A percentile compares a stretch with the other conserved stretches of the same genome.
These are phyloP conservation scores for Diaporthe sp. DNA, from an alignment of 2,329 filamentous ascomycete genomes.

Conservation along the genomic window DNA sequence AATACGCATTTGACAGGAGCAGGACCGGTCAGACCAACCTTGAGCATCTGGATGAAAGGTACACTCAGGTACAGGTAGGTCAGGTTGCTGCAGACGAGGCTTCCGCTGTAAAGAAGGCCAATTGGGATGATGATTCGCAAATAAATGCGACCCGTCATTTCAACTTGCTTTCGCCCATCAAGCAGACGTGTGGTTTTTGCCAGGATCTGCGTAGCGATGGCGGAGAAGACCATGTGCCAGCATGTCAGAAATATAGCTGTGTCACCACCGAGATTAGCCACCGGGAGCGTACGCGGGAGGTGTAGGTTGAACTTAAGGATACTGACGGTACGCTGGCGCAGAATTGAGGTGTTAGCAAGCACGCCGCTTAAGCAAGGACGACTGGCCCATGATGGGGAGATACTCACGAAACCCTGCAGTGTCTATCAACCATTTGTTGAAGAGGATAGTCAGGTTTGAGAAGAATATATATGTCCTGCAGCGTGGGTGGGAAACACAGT, in stretches of 20 bases:
- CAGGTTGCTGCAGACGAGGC: constrained; percentile 93
- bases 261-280: constrained; percentile 44
- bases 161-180: constrained; percentile 92
- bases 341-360: not conserved
- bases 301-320: too few species aligned
- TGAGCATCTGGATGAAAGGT: constrained; percentile 69
- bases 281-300: constrained; percentile 42
- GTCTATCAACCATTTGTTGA: constrained; percentile 92
- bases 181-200: constrained; percentile 89
- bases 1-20: too few species aligned
- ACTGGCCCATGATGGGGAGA: not conserved
- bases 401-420: constrained; percentile 80
- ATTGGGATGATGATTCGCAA: constrained; percentile 93
- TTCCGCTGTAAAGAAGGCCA: constrained; percentile 92
- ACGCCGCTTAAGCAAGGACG: too few species aligned
- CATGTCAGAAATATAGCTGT: constrained; percentile 83
- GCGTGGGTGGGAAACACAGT: not conserved
- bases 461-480: constrained; percentile 83
- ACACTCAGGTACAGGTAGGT: constrained; percentile 95
- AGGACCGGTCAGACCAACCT: not conserved
- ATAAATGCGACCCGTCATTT: constrained; percentile 95
- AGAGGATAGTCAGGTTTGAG: constrained; percentile 87
- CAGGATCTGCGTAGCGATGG: constrained; percentile 90
- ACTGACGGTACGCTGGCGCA: constrained; percentile 38
- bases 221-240: constrained; percentile 94